Percentiles rank a stretch among this genome's conserved stretches.
Evolutionary conservation across 768 basidiomycete species (phyloP).

Genomic region (Pulveroboletus sp.): DNA sequence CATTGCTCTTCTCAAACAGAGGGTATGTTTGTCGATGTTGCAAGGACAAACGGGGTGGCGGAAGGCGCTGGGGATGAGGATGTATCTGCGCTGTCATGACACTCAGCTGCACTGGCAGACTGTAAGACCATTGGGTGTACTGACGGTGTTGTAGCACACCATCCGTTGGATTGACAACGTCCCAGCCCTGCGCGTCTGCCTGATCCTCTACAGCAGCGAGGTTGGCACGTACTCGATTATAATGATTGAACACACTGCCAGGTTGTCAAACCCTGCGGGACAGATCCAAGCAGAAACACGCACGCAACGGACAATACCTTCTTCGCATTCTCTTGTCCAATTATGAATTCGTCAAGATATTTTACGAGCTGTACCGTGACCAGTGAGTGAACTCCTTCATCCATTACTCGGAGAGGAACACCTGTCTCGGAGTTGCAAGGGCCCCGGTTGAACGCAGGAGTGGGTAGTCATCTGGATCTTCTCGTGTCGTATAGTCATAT

Average conservation of each 20-base stretch:
- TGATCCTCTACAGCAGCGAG: conserved; percentile 46
- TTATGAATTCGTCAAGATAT: conserved; percentile 84
- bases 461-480: conserved; percentile 32
- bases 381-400: conserved; percentile 8
- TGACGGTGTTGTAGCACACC: conserved; percentile 23
- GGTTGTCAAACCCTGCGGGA: not conserved
- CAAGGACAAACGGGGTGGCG: conserved; percentile 34
- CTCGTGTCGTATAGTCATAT: conserved; percentile 37
- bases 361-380: conserved; percentile 57
- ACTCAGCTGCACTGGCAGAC: conserved; percentile 33
- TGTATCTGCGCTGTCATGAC: conserved; percentile 58
- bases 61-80: conserved; percentile 48
- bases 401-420: conserved; percentile 12
- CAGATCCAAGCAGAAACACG: conserved; percentile 32
- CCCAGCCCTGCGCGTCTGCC: conserved; percentile 28
- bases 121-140: not conserved
- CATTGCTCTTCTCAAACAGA: conserved; percentile 92
- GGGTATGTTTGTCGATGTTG: conserved; percentile 44
- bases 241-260: conserved; percentile 90
- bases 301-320: conserved; percentile 92
- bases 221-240: conserved; percentile 81
- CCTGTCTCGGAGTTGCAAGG: conserved; percentile 59
- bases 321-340: conserved; percentile 92
- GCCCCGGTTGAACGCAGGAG: conserved; percentile 41
- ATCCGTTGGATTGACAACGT: conserved; percentile 20